These are phyloP conservation scores for Neurospora sp. DNA, from an alignment of 495 filamentous ascomycete species.

Conservation along the genomic window DNA sequence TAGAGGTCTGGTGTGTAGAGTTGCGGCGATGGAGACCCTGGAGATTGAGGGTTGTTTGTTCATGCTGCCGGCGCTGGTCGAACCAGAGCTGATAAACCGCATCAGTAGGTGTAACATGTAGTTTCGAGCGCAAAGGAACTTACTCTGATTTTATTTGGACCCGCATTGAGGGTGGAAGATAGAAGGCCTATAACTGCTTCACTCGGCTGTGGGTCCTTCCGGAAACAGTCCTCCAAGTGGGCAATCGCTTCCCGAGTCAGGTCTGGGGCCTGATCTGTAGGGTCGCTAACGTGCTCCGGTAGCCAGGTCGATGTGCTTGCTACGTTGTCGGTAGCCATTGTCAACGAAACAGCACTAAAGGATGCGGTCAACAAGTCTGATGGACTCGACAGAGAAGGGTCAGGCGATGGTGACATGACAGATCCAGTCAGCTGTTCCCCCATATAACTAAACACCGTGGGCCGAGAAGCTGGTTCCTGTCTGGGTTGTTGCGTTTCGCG, in stretches of 20 bases:
- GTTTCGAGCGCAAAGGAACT: not conserved
- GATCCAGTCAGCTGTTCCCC: not conserved
- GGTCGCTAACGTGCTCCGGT: not conserved
- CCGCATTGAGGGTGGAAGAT: conserved; percentile 31
- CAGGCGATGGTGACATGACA: not conserved
- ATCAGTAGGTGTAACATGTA: not conserved
- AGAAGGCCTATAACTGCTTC: conserved; percentile 28
- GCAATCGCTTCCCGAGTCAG: not conserved
- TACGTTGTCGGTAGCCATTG: not conserved
- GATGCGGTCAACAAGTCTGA: not conserved
- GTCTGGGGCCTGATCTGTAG: not conserved
- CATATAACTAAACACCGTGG: not conserved
- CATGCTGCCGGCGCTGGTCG: conserved; percentile 32
- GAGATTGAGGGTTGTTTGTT: conserved; percentile 27
- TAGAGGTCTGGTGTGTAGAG: conserved; percentile 16
- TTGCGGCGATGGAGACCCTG: conserved; percentile 17
- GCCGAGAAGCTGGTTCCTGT: not conserved
- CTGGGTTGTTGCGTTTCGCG: not conserved
- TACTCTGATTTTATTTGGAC: conserved; percentile 24
- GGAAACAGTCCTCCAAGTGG: conserved; percentile 36
- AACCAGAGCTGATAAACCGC: conserved; percentile 29
- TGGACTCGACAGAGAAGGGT: not conserved
- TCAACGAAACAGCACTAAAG: not conserved
- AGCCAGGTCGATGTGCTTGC: not conserved
- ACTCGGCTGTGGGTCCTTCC: conserved; percentile 26